Evolutionary conservation across 2,329 filamentous ascomycete genomes (phyloP), one percentile per base, ranked within the genome.

Genomic region (Rachicladosporium sp.): DNA sequence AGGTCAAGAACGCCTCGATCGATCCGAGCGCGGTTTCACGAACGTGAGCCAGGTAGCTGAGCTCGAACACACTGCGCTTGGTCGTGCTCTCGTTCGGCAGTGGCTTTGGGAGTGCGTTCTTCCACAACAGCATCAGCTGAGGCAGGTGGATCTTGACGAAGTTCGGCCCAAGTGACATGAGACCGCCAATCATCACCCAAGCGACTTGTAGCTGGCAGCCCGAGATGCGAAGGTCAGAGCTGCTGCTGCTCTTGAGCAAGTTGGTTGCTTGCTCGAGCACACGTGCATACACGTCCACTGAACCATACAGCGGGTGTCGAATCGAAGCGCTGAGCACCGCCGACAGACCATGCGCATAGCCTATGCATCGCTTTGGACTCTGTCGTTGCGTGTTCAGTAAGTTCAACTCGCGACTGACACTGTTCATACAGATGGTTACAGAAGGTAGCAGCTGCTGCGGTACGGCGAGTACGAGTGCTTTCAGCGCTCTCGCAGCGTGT

Each of bases 131-230:
- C 41, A 98, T 76, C 13, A 98, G 70, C 56, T 98, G 91, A 2
- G 88, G 89, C 6, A 98, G 72, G 61, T 98, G 91, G 15, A 96
- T 96, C 64, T 98, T 98, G 61, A 96, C 89, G 59, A 98, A 98
- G 59, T 94, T 96, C 3, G 91, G 89, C 0, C 91, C 91, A 1
- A 98, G 72, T 1, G 88, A 87, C 89, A 96, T 96, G 40, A 98
- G 67, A 0, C 93, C 91, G 30, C 93, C 91, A 35, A 98, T 93
- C 42, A 98, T 68, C 35, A 93, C 93, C 89, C 91, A 98, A 4
- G 91, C 91, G 2, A 98, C 88, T 57, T 98, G 91, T 15, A 98
- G 87, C 56, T 98, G 91, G 1, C 87, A 94, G 52, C 85, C 85
- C 5, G 91, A 93, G 29, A 91, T 78, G 21, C 89, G 79, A 38